A percentile compares a stretch with the other conserved stretches of the same genome.
phyloP scores from a whole-genome alignment of 352 stramenopile genomes.

The Pythium apleroticum region DNA sequence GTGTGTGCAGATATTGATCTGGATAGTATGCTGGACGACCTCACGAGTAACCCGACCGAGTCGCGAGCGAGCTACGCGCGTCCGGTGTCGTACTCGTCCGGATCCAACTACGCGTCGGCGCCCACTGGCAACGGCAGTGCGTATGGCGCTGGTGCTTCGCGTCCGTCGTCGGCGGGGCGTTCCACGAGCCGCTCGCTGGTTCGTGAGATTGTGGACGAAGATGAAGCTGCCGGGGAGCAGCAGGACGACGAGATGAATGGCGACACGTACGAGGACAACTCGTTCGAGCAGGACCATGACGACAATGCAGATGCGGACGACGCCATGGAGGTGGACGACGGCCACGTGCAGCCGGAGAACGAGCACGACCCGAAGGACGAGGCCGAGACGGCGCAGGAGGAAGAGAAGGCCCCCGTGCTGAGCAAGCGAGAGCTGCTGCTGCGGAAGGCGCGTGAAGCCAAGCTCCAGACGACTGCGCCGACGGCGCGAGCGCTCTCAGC shows the following conservation, averaged over 20 bases:
- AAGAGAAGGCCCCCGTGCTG: conserved; percentile 30
- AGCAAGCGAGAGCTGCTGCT: conserved; percentile 82
- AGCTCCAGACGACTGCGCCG: conserved; percentile 61
- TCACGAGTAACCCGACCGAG: conserved; percentile 83
- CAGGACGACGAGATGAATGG: conserved; percentile 13
- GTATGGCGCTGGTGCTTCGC: background rate
- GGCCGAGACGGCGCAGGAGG: conserved; percentile 15
- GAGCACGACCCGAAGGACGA: conserved; percentile 36
- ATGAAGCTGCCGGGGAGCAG: conserved; percentile 3
- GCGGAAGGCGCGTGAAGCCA: conserved; percentile 54
- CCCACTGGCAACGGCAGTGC: conserved; percentile 5
- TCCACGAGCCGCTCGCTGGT: conserved; percentile 12
- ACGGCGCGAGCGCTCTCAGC: conserved; percentile 55
- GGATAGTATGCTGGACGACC: conserved; percentile 83
- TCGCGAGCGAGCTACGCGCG: conserved; percentile 45
- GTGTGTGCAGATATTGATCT: conserved; percentile 68
- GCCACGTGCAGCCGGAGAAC: conserved; percentile 32
- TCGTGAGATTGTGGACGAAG: conserved; percentile 23
- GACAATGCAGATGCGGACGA: conserved; percentile 1
- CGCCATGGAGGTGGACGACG: conserved; percentile 25
- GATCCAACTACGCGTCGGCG: conserved; percentile 25
- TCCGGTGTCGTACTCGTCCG: conserved; percentile 59
- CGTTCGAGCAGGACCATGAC: conserved; percentile 17
- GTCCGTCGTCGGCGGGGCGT: background rate
- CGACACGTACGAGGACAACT: conserved; percentile 19